phyloP scores from a whole-genome alignment of 257 asterid genomes.

The Solanum medicagineum region DNA sequence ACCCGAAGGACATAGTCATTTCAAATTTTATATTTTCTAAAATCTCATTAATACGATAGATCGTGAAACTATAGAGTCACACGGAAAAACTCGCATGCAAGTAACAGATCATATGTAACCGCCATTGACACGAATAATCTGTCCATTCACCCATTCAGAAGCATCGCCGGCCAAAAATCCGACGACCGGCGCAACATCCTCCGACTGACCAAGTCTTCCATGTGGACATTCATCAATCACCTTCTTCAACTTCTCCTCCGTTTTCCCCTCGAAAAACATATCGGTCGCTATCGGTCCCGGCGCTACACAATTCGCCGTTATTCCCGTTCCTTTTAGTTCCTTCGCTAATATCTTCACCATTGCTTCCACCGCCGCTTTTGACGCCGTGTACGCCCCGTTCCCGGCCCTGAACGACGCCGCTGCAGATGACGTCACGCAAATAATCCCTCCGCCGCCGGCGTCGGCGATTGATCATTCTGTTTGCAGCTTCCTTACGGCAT shows the following conservation, averaged over 20 bases:
- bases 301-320: slow-evolving; percentile 53
- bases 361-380: slow-evolving; percentile 74
- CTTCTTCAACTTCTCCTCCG: slow-evolving; percentile 36
- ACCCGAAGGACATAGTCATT: too few species aligned
- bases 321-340: slow-evolving; percentile 58
- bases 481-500: slow-evolving; percentile 43
- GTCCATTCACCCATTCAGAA: slow-evolving; percentile 67
- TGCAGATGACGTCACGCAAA: slow-evolving; percentile 34
- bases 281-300: slow-evolving; percentile 66
- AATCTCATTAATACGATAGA: too few species aligned
- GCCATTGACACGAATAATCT: slow-evolving; percentile 25
- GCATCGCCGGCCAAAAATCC: slow-evolving; percentile 49
- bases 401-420: slow-evolving; percentile 34
- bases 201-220: slow-evolving; percentile 46
- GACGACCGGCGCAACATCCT: slow-evolving; percentile 37
- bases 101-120: slow-evolving; percentile 2
- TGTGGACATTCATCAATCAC: slow-evolving; percentile 34
- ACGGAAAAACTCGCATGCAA: neutral
- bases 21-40: too few species aligned
- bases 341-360: slow-evolving; percentile 57
- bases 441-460: slow-evolving; percentile 61
- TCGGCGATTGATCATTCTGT: slow-evolving; percentile 26
- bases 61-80: too few species aligned
- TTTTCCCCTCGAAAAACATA: slow-evolving; percentile 42
- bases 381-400: slow-evolving; percentile 45